These are phyloP conservation scores for Myrmaecium sp. DNA, from an alignment of 2,329 filamentous ascomycete genomes.

Conservation along the genomic window DNA sequence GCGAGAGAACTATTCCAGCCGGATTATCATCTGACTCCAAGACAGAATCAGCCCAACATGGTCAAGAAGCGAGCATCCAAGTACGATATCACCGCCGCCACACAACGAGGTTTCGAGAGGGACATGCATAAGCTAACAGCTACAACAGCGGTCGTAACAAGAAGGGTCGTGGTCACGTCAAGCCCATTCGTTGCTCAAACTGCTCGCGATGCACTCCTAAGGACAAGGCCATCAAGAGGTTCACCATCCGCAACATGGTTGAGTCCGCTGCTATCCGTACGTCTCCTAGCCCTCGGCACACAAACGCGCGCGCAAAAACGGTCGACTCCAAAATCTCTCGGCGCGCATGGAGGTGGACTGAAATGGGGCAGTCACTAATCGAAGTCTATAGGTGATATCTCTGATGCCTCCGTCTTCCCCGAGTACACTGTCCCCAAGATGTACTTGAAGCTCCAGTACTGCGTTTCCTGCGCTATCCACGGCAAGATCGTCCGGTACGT, in stretches of 20 bases:
- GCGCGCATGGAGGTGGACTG: neutral
- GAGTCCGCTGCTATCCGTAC: slow-evolving; percentile 98
- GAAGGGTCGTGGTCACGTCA: slow-evolving; percentile 99
- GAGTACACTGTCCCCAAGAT: slow-evolving; percentile 99
- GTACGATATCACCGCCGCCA: slow-evolving; percentile 29
- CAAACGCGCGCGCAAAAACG: neutral
- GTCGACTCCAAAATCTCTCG: neutral
- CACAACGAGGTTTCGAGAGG: slow-evolving; percentile 4
- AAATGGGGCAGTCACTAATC: neutral
- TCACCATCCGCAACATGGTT: slow-evolving; percentile 99
- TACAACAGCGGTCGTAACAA: slow-evolving; percentile 82
- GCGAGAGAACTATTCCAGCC: no score
- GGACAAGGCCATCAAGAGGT: slow-evolving; percentile 99
- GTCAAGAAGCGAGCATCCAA: slow-evolving; percentile 64
- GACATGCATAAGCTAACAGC: slow-evolving; percentile 17
- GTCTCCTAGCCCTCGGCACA: slow-evolving; percentile 24
- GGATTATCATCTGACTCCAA: no score
- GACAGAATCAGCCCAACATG: slow-evolving; percentile 42
- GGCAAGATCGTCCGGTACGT: slow-evolving; percentile 99
- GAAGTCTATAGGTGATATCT: slow-evolving; percentile 93
- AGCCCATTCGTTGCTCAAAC: slow-evolving; percentile 91
- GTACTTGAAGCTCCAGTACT: slow-evolving; percentile 99
- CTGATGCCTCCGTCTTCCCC: slow-evolving; percentile 95
- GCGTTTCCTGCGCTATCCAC: slow-evolving; percentile 99
- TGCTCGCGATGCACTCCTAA: slow-evolving; percentile 76